A percentile compares a stretch with the other conserved stretches of the same genome.
Conservation (phyloP, 2,329 filamentous ascomycete species). For the Macroventuria anomochaeta region DNA sequence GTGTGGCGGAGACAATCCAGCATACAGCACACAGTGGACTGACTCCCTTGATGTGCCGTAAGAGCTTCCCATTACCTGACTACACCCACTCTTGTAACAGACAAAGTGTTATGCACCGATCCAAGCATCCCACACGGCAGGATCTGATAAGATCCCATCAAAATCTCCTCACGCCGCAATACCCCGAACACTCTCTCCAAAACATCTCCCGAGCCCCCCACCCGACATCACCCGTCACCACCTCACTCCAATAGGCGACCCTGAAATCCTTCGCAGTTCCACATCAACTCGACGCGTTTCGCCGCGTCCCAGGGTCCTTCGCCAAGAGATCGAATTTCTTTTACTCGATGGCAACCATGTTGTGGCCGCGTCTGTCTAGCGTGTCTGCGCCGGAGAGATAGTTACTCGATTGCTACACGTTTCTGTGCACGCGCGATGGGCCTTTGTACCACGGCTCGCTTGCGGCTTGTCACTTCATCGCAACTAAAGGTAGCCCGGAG, state of each 20-base stretch:
- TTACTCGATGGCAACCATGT: constrained; percentile 17
- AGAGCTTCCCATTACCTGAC: not conserved
- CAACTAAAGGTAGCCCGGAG: too few species aligned
- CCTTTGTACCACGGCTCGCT: not conserved
- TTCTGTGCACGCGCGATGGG: not conserved
- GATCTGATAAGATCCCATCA: constrained; percentile 2
- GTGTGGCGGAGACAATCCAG: not conserved
- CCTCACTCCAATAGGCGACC: too few species aligned
- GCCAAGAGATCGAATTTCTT: constrained; percentile 9
- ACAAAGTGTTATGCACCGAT: too few species aligned
- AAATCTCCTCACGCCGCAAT: not conserved
- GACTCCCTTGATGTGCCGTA: too few species aligned
- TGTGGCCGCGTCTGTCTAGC: not conserved
- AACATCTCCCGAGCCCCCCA: not conserved
- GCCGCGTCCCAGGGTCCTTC: constrained; percentile 3
- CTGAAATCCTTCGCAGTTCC: too few species aligned
- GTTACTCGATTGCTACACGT: constrained; percentile 21
- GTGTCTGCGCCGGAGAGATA: constrained; percentile 7
- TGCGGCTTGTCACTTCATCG: too few species aligned
- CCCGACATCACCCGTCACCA: not conserved
- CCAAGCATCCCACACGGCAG: not conserved
- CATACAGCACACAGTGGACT: not conserved
- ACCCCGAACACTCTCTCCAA: not conserved
- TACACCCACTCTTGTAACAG: not conserved
- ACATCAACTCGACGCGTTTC: constrained; percentile 11